Base-by-base conservation (phyloP, 805 yeast species). In the Candida corydali region DNA sequence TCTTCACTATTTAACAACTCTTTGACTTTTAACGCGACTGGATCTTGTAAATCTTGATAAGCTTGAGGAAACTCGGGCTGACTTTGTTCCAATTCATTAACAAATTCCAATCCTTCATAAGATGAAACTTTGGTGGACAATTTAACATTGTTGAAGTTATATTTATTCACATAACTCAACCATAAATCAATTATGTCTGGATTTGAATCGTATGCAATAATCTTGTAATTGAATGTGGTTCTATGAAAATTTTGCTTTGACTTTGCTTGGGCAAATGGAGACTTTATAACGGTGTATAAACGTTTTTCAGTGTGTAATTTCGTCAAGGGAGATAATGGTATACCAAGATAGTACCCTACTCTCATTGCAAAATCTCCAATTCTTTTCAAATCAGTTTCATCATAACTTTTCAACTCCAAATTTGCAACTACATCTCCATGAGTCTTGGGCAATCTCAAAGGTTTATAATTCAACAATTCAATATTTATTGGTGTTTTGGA, bases 231-330 rank as follows among this genome's bases (percentile, higher is more conserved):
- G 58, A 78, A 85, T 1, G 98, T 93, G 33, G 76, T 73, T 66
- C 98, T 80, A 66, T 86, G 85, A 63, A 85, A 93, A 69, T 91
- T 93, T 66, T 91, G 95, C 65, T 93, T 93, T 8, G 93, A 75
- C 59, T 88, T 89, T 36, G 97, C 95, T 54, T 86, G 93, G 15
- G 85, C 96, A 58, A 93, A 93, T 1, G 97, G 97, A 3, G 96
- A 80, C 57, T 82, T 77, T 52, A 83, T 88, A 29, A 93, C 96
- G 0, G 98, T 93, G 86, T 96, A 91, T 49, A 88, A 76, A 60
- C 91, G 85, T 50, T 80, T 76, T 55, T 78, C 82, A 3, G 83
- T 79, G 43, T 65, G 44, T 78, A 82, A 45, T 76, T 59, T 33
- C 80, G 85, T 70, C 14, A 91, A 82, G 2, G 88, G 89, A 10